A percentile compares a stretch with the other conserved stretches of the same genome.
These are phyloP conservation scores for Linnemannia schmuckeri DNA, from an alignment of 192 early-diverging fungal species.

Conservation along the genomic window DNA sequence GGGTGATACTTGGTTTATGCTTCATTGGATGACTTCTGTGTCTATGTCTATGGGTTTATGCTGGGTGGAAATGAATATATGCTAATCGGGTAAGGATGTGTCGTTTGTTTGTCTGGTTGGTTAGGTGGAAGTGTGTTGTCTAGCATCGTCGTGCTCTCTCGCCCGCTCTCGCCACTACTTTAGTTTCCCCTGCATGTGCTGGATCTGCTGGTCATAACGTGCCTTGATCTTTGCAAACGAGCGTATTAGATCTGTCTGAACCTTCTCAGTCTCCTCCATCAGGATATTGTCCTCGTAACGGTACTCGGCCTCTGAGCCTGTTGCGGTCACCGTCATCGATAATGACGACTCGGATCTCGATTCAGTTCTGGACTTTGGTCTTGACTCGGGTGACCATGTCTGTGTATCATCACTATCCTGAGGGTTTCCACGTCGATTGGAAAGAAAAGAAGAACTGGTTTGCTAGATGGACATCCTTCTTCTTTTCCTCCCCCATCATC, in stretches of 20 bases:
- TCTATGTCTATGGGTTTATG: too few relatives aligned
- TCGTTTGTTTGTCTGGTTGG: too few relatives aligned
- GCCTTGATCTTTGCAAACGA: not conserved
- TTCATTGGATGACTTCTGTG: too few relatives aligned
- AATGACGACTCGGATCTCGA: not conserved
- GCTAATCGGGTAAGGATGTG: too few relatives aligned
- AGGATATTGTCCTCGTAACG: not conserved
- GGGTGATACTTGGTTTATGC: too few relatives aligned
- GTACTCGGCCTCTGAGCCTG: not conserved
- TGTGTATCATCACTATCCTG: not conserved
- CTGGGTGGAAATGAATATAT: too few relatives aligned
- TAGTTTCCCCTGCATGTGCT: not conserved
- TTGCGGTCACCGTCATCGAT: not conserved
- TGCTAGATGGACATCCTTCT: not conserved
- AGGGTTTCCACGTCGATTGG: not conserved
- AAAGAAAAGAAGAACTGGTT: not conserved
- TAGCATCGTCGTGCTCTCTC: not conserved
- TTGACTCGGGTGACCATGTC: not conserved
- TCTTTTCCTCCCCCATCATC: not conserved
- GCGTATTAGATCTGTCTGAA: not conserved
- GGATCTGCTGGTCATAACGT: not conserved
- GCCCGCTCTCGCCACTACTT: too few relatives aligned
- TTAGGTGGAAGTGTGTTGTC: not conserved
- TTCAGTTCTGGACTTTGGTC: not conserved
- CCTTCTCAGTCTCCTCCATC: not conserved